A percentile compares a stretch with the other conserved stretches of the same genome.
phyloP scores from a whole-genome alignment of 164 flowering plant species.

The Vitis rupestris region DNA sequence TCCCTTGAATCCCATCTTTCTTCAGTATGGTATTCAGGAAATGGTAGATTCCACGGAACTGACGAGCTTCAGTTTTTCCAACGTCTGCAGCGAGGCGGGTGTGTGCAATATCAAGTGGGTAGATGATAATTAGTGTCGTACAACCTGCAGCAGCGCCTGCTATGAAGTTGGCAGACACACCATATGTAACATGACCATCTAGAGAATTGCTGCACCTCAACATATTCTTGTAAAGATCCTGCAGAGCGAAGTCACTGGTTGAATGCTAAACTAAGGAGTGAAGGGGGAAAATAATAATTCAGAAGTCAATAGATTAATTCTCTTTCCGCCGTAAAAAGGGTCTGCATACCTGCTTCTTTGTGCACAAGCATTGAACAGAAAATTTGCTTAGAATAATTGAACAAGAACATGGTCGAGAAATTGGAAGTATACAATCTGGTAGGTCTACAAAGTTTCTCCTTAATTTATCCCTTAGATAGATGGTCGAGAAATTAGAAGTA shows the following conservation, averaged over 20 bases:
- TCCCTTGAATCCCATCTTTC: slow-evolving; percentile 78
- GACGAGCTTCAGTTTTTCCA: slow-evolving; percentile 69
- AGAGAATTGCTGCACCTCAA: slow-evolving; percentile 37
- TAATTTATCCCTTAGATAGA: no score
- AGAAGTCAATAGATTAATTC: neutral
- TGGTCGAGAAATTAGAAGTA: no score
- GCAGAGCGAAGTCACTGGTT: slow-evolving; percentile 7
- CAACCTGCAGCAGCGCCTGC: slow-evolving; percentile 98
- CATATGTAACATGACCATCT: slow-evolving; percentile 41
- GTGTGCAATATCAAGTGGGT: slow-evolving; percentile 97
- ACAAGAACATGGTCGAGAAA: no score
- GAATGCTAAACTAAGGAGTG: neutral
- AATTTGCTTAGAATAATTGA: neutral
- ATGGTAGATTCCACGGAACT: slow-evolving; percentile 78
- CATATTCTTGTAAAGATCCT: slow-evolving; percentile 82
- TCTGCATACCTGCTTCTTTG: no score
- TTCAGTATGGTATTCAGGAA: slow-evolving; percentile 63
- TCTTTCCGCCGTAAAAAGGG: no score
- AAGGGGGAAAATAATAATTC: neutral
- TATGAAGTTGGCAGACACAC: slow-evolving; percentile 68
- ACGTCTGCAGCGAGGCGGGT: slow-evolving; percentile 96
- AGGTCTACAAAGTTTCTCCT: no score
- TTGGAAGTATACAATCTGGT: no score
- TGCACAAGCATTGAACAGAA: no score
- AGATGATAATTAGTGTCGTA: slow-evolving; percentile 76